Evolutionary conservation across 164 flowering plant genomes (phyloP), one percentile per base, ranked within the genome.

Genomic region (Santalum album): DNA sequence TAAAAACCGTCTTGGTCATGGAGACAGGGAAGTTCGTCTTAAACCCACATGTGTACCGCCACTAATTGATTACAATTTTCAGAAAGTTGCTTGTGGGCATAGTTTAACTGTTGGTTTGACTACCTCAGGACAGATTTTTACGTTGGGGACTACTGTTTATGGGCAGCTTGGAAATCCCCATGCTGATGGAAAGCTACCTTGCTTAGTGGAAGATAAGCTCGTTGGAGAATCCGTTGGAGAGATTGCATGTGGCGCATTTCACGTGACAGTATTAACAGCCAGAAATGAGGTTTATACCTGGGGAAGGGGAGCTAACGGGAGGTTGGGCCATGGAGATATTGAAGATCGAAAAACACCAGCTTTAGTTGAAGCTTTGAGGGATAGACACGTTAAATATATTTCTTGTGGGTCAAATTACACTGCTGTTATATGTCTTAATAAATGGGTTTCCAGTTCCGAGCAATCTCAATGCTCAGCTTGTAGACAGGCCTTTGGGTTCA

Each of bases 221-320:
- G 49, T 39, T 18, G 79, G 78, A 20, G 95, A 82, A 58, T 53
- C 64, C 49, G 82, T 87, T 51, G 87, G 32, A 44, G 32, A 87
- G 36, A 75, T 92, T 96, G 25, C 99, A 95, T 82, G 84, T 69
- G 92, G 92, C 63, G 80, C 92, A 23, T 82, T 82, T 62, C 92
- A 85, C 63, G 80, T 80, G 19, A 80, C 84, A 32, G 86, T 77
- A 36, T 71, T 85, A 50, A 82, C 92, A 20, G 73, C 89, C 14
- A 74, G 64, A 67, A 85, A 80, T 65, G 92, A 85, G 68, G 87
- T 85, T 38, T 85, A 72, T 65, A 78, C 92, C 21, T 85, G 92
- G 92, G 92, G 92, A 43, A 85, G 80, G 65, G 92, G 92, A 52
- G 88, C 89, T 25, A 85, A 85, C 68, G 92, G 92, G 48, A 78